A percentile compares a stretch with the other conserved stretches of the same genome.
These are phyloP conservation scores for Eruca vesicaria DNA, from an alignment of 441 rosid species.

Conservation along the genomic window DNA sequence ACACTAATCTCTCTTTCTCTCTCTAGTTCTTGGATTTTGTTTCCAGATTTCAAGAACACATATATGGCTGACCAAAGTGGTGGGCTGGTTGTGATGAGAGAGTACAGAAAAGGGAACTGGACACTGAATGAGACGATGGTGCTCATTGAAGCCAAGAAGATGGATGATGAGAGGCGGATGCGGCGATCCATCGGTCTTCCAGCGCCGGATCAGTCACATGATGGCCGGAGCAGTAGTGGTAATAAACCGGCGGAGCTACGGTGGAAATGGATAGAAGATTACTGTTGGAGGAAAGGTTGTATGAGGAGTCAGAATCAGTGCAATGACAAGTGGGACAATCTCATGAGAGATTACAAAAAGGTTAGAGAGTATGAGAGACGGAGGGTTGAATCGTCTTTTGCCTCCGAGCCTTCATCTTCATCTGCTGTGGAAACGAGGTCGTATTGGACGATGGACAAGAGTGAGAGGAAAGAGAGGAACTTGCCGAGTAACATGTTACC, in stretches of 20 bases:
- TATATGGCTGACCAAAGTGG: conserved; percentile 45
- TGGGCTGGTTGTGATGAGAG: conserved; percentile 36
- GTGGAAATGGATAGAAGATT: conserved; percentile 95
- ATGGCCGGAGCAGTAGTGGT: neutral
- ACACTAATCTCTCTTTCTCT: conserved; percentile 11
- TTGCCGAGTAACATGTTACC: conserved; percentile 74
- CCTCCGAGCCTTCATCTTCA: conserved; percentile 20
- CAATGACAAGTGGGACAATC: conserved; percentile 92
- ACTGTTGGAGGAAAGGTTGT: conserved; percentile 64
- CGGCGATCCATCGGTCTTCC: conserved; percentile 25
- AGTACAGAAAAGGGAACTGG: conserved; percentile 84
- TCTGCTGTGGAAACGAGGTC: neutral
- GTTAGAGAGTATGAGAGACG: conserved; percentile 63
- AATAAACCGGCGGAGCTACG: conserved; percentile 45
- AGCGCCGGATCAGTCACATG: neutral
- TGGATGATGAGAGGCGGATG: conserved; percentile 77
- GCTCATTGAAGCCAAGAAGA: conserved; percentile 75
- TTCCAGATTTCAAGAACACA: conserved; percentile 30
- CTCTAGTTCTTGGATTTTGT: neutral
- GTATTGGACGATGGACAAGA: conserved; percentile 76
- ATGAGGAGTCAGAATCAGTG: conserved; percentile 82
- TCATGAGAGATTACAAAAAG: conserved; percentile 89
- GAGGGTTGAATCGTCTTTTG: conserved; percentile 19
- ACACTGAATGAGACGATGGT: conserved; percentile 68
- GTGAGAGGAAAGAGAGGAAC: conserved; percentile 61